Base-by-base conservation (phyloP, 345 rosid genomes). In the Kandelia obovata region DNA sequence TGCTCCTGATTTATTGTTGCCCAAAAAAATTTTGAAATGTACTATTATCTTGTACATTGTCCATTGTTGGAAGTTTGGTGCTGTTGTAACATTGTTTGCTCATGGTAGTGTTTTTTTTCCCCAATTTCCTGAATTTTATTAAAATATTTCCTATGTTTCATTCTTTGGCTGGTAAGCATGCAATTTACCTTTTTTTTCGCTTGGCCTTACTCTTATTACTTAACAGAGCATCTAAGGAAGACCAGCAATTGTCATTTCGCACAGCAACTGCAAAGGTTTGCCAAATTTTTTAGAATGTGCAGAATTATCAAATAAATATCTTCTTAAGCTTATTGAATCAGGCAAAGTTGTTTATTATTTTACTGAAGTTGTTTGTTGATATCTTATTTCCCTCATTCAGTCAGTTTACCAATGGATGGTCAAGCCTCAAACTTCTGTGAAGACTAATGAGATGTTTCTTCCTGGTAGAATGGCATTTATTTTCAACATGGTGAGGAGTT, bases 371-470 rank as follows among this genome's bases (percentile, higher is more conserved):
- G 25, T 68, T 19, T 53, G 26, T 17, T 53, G 74, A 49, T 63
- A 25, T 57, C 53, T 70, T 62, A 34, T 64, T 51, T 73, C 32
- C 31, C 0, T 75, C 19, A 73, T 79, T 57, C 88, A 94, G 98
- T 88, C 97, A 3, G 91, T 91, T 46, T 94, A 94, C 74, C 89
- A 91, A 70, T 88, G 89, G 86, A 94, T 88, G 60, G 97, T 94
- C 69, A 92, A 92, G 82, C 98, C 95, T 52, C 96, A 95, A 77
- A 80, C 91, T 37, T 66, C 82, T 68, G 75, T 82, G 75, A 95
- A 95, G 91, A 81, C 99, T 64, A 95, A 87, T 79, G 97, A 95
- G 82, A 83, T 95, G 93, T 95, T 95, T 80, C 93, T 92, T 72
- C 97, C 97, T 17, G 99, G 99, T 59, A 86, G 95, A 75, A 89